These are phyloP conservation scores for Talaromyces nanjingensis DNA, from an alignment of 495 filamentous ascomycete genomes.

Conservation along the genomic window DNA sequence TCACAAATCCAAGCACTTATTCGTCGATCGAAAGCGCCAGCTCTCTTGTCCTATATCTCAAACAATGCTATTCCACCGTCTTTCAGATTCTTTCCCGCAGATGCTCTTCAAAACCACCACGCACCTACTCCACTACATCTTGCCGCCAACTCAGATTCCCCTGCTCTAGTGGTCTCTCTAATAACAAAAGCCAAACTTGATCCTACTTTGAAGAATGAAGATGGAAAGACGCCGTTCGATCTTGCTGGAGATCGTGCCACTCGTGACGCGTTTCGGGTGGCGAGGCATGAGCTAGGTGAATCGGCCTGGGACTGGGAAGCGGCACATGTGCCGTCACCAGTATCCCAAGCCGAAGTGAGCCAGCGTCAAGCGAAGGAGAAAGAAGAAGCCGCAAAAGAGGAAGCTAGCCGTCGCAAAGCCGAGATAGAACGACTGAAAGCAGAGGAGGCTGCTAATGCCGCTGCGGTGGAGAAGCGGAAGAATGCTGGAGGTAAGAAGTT, in stretches of 20 bases:
- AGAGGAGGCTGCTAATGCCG: slow-evolving; percentile 50
- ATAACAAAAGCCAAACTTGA: slow-evolving; percentile 69
- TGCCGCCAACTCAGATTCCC: slow-evolving; percentile 67
- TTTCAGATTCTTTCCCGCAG: slow-evolving; percentile 67
- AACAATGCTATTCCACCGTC: slow-evolving; percentile 59
- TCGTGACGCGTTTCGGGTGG: slow-evolving; percentile 86
- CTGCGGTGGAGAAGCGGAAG: slow-evolving; percentile 23
- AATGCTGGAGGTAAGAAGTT: slow-evolving; percentile 42
- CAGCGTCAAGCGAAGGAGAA: slow-evolving; percentile 57
- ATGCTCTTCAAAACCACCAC: slow-evolving; percentile 66
- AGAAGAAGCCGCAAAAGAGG: slow-evolving; percentile 44
- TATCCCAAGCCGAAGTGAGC: slow-evolving; percentile 64
- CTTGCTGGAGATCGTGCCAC: slow-evolving; percentile 80
- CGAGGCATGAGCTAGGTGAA: slow-evolving; percentile 75
- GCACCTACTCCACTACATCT: slow-evolving; percentile 82
- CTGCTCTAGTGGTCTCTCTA: slow-evolving; percentile 67
- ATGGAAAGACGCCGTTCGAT: slow-evolving; percentile 74
- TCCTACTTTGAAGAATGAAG: slow-evolving; percentile 58
- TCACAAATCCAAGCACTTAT: slow-evolving; percentile 81
- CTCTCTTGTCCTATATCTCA: slow-evolving; percentile 74
- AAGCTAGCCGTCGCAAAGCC: slow-evolving; percentile 50
- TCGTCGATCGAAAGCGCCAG: slow-evolving; percentile 82
- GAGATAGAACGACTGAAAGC: slow-evolving; percentile 62
- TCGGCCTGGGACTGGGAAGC: slow-evolving; percentile 69
- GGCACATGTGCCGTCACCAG: slow-evolving; percentile 60